phyloP scores from a whole-genome alignment of 2,329 filamentous ascomycete genomes.

The Chrysosporium queenslandicum region DNA sequence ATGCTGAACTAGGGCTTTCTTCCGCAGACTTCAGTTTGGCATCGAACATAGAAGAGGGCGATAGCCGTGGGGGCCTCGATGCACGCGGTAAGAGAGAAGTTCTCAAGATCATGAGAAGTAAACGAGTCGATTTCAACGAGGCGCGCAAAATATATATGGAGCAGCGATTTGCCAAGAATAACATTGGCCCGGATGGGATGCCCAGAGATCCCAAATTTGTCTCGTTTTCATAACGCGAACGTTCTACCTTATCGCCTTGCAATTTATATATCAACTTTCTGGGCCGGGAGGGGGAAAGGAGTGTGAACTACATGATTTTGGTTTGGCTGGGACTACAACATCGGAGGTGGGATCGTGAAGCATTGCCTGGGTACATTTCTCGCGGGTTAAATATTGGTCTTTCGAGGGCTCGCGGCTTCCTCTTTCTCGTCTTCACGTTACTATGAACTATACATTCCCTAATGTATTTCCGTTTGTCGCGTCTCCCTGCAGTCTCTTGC shows the following conservation, averaged over 20 bases:
- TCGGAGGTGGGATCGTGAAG: not conserved
- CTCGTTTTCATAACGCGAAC: constrained; percentile 58
- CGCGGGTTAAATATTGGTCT: not conserved
- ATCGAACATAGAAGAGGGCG: constrained; percentile 68
- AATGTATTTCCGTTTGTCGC: not conserved
- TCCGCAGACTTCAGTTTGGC: constrained; percentile 73
- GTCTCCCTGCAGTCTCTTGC: not conserved
- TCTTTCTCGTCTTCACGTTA: not conserved
- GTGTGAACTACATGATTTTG: not conserved
- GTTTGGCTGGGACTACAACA: not conserved
- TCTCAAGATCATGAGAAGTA: constrained; percentile 79
- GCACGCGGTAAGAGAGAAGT: constrained; percentile 71
- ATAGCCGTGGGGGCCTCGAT: constrained; percentile 71
- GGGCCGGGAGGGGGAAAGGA: not conserved
- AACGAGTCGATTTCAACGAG: constrained; percentile 77
- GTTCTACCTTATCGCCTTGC: not conserved
- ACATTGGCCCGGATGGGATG: constrained; percentile 76
- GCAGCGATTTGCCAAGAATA: constrained; percentile 72
- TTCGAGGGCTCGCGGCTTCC: not conserved
- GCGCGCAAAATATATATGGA: constrained; percentile 79
- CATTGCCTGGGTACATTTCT: not conserved
- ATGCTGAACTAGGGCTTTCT: constrained; percentile 79
- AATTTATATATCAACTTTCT: not conserved
- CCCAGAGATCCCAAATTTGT: constrained; percentile 93
- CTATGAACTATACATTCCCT: not conserved